Conservation (phyloP, 2,329 filamentous ascomycete genomes). For the Stagonosporopsis vannaccii region DNA sequence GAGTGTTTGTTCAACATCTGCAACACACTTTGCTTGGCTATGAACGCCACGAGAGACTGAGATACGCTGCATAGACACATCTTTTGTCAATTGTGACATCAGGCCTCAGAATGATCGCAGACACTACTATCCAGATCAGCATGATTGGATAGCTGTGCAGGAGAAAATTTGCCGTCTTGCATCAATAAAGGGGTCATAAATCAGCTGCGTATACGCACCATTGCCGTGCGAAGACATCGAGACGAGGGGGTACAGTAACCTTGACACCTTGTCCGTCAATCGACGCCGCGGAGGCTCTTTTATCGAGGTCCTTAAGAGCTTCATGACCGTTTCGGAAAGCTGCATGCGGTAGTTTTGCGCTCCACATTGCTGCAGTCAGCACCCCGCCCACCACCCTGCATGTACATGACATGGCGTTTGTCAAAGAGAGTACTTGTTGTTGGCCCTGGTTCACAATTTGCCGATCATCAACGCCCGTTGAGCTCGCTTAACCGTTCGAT, state of each 20-base stretch:
- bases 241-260: neutral
- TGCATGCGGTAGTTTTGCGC: neutral
- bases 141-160: neutral
- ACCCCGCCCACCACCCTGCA: constrained; percentile 2
- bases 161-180: neutral
- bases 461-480: constrained; percentile 3
- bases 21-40: neutral
- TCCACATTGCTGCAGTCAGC: constrained; percentile 12
- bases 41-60: neutral
- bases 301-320: neutral
- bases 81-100: neutral
- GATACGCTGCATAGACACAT: neutral
- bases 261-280: neutral
- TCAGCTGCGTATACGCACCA: neutral
- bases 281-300: neutral
- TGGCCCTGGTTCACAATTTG: neutral
- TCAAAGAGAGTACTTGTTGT: neutral
- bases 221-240: neutral
- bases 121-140: neutral
- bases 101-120: neutral
- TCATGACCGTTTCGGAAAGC: neutral
- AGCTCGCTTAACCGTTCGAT: constrained; percentile 4
- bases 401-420: neutral
- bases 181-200: neutral
- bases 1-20: neutral